phyloP scores from a whole-genome alignment of 441 rosid genomes.

The Codiaeum variegatum region DNA sequence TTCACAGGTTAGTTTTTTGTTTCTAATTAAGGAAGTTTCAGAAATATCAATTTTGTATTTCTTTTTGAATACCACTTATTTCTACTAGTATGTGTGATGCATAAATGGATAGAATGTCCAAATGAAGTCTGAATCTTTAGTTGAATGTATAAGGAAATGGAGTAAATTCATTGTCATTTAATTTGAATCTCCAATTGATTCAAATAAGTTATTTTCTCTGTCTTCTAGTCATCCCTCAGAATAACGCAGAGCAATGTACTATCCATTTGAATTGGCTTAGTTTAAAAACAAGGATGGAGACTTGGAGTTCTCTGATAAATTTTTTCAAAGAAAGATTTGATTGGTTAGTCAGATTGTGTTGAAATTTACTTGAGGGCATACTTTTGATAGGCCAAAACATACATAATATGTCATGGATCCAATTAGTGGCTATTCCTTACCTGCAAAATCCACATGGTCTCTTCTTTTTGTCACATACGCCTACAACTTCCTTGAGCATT shows the following conservation, averaged over 20 bases:
- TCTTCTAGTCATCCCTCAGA: too few species aligned
- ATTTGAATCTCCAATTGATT: too few species aligned
- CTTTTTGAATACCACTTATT: background rate
- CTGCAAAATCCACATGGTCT: background rate
- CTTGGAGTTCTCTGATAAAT: background rate
- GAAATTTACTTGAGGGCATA: background rate
- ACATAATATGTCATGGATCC: background rate
- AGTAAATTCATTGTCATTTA: too few species aligned
- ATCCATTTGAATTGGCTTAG: background rate
- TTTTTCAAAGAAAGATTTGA: background rate
- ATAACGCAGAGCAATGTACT: too few species aligned
- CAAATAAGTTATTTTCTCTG: too few species aligned
- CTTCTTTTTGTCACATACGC: background rate
- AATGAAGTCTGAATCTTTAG: too few species aligned
- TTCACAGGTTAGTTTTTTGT: conserved; percentile 22
- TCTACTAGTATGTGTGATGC: too few species aligned
- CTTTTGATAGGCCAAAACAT: background rate
- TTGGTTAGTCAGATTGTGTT: background rate
- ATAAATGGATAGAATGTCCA: too few species aligned
- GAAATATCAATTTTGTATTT: background rate
- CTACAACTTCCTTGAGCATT: background rate
- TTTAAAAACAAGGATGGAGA: background rate
- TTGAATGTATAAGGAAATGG: too few species aligned
- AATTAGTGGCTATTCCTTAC: background rate
- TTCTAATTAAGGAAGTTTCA: background rate